A percentile compares a stretch with the other conserved stretches of the same genome.
Conservation (phyloP, 257 asterid species). For the Ligustrum vulgare region DNA sequence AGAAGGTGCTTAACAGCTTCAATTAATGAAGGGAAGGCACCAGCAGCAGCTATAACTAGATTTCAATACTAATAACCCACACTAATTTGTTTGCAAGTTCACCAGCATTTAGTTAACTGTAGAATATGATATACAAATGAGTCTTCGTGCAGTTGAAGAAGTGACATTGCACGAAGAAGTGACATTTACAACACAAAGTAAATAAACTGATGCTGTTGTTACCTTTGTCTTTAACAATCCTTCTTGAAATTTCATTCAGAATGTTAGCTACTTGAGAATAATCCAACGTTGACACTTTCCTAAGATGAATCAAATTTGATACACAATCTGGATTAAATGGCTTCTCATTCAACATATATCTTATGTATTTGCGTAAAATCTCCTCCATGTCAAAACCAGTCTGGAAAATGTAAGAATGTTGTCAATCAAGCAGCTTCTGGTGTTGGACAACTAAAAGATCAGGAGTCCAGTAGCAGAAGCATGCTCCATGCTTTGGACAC, state of each 20-base stretch:
- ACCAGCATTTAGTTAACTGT: not conserved
- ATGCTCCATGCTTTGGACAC: conserved; percentile 3
- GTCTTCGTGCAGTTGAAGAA: not conserved
- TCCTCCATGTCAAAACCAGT: conserved; percentile 85
- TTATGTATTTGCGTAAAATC: conserved; percentile 81
- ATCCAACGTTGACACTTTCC: conserved; percentile 67
- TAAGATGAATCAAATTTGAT: conserved; percentile 76
- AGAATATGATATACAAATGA: not conserved
- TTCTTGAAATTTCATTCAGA: conserved; percentile 78
- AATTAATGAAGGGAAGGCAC: not conserved
- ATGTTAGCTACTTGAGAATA: conserved; percentile 79
- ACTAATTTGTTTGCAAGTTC: conserved; percentile 22
- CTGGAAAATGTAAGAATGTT: conserved; percentile 47
- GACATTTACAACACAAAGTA: conserved; percentile 2
- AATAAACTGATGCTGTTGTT: conserved; percentile 23
- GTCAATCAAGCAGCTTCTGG: conserved; percentile 28
- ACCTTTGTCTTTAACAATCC: conserved; percentile 94
- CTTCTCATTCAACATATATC: conserved; percentile 87
- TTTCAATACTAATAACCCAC: not conserved
- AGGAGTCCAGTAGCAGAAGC: conserved; percentile 6
- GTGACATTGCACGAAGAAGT: no score
- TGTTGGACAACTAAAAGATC: conserved; percentile 4
- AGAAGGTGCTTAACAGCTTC: not conserved
- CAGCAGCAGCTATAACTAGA: not conserved
- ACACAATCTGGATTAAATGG: conserved; percentile 80